Evolutionary conservation across 2,329 filamentous ascomycete species (phyloP).

Genomic region (Claviceps pusilla): DNA sequence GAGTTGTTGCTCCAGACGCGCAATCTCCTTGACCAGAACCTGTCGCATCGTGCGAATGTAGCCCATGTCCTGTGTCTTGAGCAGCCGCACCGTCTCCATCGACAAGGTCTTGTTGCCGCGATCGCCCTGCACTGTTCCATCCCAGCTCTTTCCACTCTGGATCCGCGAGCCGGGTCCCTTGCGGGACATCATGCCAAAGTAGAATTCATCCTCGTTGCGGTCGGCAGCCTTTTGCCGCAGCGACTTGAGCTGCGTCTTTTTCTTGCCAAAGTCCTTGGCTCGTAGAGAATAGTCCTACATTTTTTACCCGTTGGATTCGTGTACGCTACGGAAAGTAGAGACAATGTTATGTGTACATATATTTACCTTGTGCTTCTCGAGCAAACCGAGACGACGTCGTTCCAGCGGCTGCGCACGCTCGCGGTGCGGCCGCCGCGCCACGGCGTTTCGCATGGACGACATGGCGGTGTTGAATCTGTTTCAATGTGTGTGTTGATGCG

Average conservation of each 20-base stretch:
- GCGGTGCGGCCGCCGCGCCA: conserved; percentile 70
- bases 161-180: conserved; percentile 37
- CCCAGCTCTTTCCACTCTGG: conserved; percentile 35
- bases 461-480: conserved; percentile 15
- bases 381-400: conserved; percentile 72
- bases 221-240: conserved; percentile 48
- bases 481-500: neutral
- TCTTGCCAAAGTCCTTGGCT: conserved; percentile 50
- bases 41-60: conserved; percentile 50
- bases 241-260: conserved; percentile 43
- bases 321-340: neutral
- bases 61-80: conserved; percentile 55
- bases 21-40: conserved; percentile 42
- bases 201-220: conserved; percentile 60
- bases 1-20: conserved; percentile 37
- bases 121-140: conserved; percentile 41
- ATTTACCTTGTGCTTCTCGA: conserved; percentile 82
- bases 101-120: conserved; percentile 41
- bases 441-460: conserved; percentile 48
- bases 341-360: neutral
- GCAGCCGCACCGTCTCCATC: conserved; percentile 42
- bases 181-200: conserved; percentile 53
- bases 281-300: conserved; percentile 47
- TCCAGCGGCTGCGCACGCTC: conserved; percentile 80
- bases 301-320: neutral